Conservation (phyloP, 495 filamentous ascomycete genomes). For the Rostrohypoxylon terebratum region DNA sequence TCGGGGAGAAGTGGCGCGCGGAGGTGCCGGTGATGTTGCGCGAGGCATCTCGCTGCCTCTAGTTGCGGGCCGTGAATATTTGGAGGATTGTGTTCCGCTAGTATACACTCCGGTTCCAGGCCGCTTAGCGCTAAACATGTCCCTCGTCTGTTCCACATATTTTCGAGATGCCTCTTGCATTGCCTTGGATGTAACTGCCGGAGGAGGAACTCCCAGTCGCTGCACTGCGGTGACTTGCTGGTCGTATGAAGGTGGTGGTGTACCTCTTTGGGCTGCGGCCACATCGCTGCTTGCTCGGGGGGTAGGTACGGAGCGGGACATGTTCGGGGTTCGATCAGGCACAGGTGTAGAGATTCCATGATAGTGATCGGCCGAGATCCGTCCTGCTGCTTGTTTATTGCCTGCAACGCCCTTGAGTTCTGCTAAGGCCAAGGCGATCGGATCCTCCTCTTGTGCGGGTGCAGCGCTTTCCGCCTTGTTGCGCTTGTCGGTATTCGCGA, state of each 20-base stretch:
- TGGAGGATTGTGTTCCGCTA: constrained; percentile 36
- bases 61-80: constrained; percentile 57
- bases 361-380: constrained; percentile 92
- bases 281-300: constrained; percentile 63
- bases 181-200: constrained; percentile 87
- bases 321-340: constrained; percentile 60
- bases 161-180: constrained; percentile 94
- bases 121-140: constrained; percentile 74
- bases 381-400: constrained; percentile 76
- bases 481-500: constrained; percentile 79
- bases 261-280: constrained; percentile 69
- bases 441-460: constrained; percentile 69
- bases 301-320: constrained; percentile 55
- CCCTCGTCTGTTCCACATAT: constrained; percentile 84
- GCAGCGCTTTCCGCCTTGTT: constrained; percentile 52
- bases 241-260: constrained; percentile 87
- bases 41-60: constrained; percentile 62
- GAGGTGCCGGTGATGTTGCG: constrained; percentile 62
- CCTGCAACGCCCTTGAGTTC: constrained; percentile 84
- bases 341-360: constrained; percentile 89
- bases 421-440: constrained; percentile 90
- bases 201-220: constrained; percentile 88
- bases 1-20: constrained; percentile 64
- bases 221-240: constrained; percentile 66
- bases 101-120: constrained; percentile 52